Evolutionary conservation across 2,329 filamentous ascomycete species (phyloP), one percentile per base, ranked within the genome.

Genomic region (Calonectria naviculata): DNA sequence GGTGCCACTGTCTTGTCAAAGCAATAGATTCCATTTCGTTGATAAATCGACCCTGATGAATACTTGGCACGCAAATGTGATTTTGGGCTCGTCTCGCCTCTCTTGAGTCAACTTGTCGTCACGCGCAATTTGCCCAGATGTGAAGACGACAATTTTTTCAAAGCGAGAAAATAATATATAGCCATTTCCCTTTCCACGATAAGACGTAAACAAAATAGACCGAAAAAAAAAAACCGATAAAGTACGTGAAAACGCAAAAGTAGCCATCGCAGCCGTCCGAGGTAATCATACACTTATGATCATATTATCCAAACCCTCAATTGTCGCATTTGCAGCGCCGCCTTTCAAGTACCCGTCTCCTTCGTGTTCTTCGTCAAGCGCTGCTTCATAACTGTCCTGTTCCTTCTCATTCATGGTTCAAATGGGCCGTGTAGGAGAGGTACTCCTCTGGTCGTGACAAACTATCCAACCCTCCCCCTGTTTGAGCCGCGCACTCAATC

Each of bases 241-340:
- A 9, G 19, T n/a, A 44, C 52, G 54, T 71, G 63, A 67, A 61
- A 71, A 68, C 65, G 64, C 44, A 70, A 56, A 74, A 61, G 52
- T 71, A 76, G 68, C 70, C 65, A 64, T 73, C 70, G 66, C 54
- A 75, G 70, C 74, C 68, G 54, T 70, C 74, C 72, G 71, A 54
- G 34, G 64, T 77, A 76, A 76, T 76, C 73, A 63, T 80, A 75
- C 78, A 78, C 73, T 77, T 58, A 65, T 78, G 73, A 74, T 79
- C 77, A 64, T 75, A 79, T 76, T 76, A 78, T 75, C 75, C 70
- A 74, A 76, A 34, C 67, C 68, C 61, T 62, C 58, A 65, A 68
- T 61, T 62, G 66, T 68, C 69, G 71, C 65, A 67, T 46, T 72
- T 54, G 49, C 73, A 71, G 68, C 71, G 49, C 72, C 65, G 58